Base-by-base conservation (phyloP, 2,329 filamentous ascomycete species). In the Colletotrichum sojae region DNA sequence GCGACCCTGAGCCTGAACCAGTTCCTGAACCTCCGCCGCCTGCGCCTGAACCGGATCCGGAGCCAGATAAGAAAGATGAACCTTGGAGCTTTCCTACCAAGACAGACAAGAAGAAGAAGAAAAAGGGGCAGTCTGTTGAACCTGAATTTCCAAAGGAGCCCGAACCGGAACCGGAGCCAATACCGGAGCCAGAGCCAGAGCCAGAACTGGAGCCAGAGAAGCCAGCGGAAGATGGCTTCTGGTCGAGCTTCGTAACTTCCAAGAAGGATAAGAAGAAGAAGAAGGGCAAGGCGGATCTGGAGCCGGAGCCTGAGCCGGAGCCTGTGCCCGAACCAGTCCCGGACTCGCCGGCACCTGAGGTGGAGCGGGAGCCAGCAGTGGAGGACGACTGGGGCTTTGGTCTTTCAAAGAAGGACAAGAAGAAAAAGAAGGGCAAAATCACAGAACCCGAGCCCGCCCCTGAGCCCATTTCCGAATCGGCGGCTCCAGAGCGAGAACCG, bases 51-150 rank as follows among this genome's bases (percentile, higher is more conserved):
- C 74, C 59, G 31, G 69, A 70, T 43, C 60, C 73, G 8, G 63
- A 66, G n/a, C 49, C 69, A 13, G 69, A 72, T 22, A 63, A 64
- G 39, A 72, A 72, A 10, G 71, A 71, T 5, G 71, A 71, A 5
- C 75, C 73, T 25, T 73, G 71, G 52, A 73, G 69, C 45, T 75
- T 69, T 63, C 64, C 73, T 15, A 49, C 69, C 9, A 80, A 79
- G 72, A 82, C 78, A 72, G 74, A 76, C 27, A 85, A 80, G 72
- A 83, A 82, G 69, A 79, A 81, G 68, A 79, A 80, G 69, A 81
- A 76, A 63, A 76, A 75, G 53, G 76, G 75, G 18, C 70, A 36
- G 31, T 36, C 73, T 67, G 73, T 76, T 22, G 72, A 75, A 10
- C 59, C 73, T 36, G 71, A 67, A 13, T 60, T 53, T 22, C 46